Evolutionary conservation across 441 rosid species (phyloP), one percentile per base, ranked within the genome.

Genomic region (Populus hybrid): DNA sequence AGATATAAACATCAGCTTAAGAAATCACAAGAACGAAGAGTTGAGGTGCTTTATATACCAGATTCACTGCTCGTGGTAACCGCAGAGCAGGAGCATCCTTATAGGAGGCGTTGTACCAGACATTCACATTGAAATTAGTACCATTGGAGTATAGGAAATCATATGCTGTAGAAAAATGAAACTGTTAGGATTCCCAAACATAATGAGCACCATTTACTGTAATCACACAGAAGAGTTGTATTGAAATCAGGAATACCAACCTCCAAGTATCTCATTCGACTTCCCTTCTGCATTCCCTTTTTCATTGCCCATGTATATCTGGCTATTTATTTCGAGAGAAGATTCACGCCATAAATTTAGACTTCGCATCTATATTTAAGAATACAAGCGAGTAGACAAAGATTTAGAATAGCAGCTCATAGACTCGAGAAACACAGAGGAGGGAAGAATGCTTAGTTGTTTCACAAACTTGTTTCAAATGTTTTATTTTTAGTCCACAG

Each of bases 101-200:
- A 76, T 86, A 79, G 64, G 95, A 86, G 26, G 93, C 82, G 78
- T 95, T 94, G 87, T 89, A 91, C 98, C 97, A 94, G 72, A 94
- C 81, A 84, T 78, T 92, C 86, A 88, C 90, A 65, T 94, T 86
- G 67, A 90, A 91, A 79, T 79, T 90, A 9, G 59, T 88, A 28
- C 31, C 66, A 81, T 89, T 80, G 28, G 99, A 88, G 81, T 83
- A 87, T 82, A 87, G 76, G 84, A 94, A 90, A 90, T 95, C 98
- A 79, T 91, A 95, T 38, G 91, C 98, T 94, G 89, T 72, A 63
- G 36, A 35, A 33, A 35, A 35, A 35, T 7, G 36, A 35, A 35
- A 35, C 36, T 35, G 36, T 35, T 35, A 6, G 7, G 36, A 0
- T 35, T 35, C 7, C 36, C 36, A 35, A 35, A 35, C 36, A 35